Evolutionary conservation across 176 grass and related monocot species (phyloP).

Genomic region (Oropetium thomaeum): DNA sequence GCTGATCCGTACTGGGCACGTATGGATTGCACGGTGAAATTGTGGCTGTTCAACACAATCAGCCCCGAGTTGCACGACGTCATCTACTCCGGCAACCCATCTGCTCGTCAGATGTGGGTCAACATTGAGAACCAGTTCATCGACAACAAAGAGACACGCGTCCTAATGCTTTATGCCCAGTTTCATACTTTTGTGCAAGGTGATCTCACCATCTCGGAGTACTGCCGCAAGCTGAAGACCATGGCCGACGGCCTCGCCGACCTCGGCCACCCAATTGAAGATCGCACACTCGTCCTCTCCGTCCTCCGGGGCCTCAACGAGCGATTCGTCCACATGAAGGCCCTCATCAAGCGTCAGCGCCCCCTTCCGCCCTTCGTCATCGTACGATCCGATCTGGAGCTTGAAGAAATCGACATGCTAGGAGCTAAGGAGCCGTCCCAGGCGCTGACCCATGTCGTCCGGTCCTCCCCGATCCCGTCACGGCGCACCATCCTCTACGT

Average conservation of each 20-base stretch:
- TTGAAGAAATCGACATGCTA: background rate
- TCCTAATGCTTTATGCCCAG: background rate
- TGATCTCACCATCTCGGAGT: background rate
- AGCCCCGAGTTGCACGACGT: no score
- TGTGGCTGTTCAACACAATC: no score
- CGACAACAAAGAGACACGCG: background rate
- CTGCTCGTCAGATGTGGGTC: no score
- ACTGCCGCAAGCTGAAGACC: background rate
- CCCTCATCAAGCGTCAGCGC: background rate
- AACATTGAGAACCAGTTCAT: no score
- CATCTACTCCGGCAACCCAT: no score
- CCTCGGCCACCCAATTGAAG: background rate
- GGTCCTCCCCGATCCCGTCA: no score
- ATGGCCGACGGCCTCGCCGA: background rate
- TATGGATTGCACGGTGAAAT: no score
- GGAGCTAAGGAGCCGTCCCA: no score
- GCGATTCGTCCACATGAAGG: background rate
- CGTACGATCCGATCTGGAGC: background rate
- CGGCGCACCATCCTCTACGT: no score
- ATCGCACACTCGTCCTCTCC: background rate
- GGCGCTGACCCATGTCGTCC: no score
- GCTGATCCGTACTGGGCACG: no score
- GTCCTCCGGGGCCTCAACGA: background rate
- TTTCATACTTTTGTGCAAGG: background rate
- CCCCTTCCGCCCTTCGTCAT: background rate